phyloP scores from a whole-genome alignment of 192 early-diverging fungal genomes.

The Allomyces javanicus region DNA sequence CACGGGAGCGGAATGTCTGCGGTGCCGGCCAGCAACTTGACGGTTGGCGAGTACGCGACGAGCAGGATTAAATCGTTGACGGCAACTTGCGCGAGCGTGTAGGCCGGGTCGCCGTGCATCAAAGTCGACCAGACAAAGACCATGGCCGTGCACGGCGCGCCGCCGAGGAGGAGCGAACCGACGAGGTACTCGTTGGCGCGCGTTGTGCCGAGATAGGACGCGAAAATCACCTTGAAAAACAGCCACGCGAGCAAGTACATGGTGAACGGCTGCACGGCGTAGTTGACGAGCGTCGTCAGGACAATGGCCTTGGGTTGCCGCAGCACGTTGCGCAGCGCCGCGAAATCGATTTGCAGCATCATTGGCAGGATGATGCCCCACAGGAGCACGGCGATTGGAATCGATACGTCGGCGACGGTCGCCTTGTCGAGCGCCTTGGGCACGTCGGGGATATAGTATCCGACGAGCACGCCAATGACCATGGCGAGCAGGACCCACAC shows the following conservation, averaged over 20 bases:
- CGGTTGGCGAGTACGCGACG: no score
- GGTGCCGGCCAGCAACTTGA: no score
- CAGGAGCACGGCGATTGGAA: conserved; percentile 45
- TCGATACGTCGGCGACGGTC: conserved; percentile 40
- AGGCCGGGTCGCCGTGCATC: no score
- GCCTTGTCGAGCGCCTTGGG: conserved; percentile 25
- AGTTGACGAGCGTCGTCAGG: conserved; percentile 40
- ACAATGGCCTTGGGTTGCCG: conserved; percentile 20
- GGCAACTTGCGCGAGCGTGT: no score
- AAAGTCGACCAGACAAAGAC: no score
- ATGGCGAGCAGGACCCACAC: conserved; percentile 25
- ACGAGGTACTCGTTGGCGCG: no score
- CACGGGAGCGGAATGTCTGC: no score
- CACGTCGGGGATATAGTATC: conserved; percentile 33
- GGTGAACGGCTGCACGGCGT: conserved; percentile 40
- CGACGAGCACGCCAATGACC: conserved; percentile 33
- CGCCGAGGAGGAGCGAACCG: no score
- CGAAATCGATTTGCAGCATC: conserved; percentile 35
- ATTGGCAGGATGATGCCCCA: conserved; percentile 59
- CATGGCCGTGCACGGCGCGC: no score
- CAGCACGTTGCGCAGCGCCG: conserved; percentile 17
- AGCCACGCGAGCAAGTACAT: conserved; percentile 48
- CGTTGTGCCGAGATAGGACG: no score
- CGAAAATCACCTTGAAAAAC: no score
- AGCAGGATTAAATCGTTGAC: no score